phyloP scores from a whole-genome alignment of 805 yeast genomes.

The Lachancea sp. region DNA sequence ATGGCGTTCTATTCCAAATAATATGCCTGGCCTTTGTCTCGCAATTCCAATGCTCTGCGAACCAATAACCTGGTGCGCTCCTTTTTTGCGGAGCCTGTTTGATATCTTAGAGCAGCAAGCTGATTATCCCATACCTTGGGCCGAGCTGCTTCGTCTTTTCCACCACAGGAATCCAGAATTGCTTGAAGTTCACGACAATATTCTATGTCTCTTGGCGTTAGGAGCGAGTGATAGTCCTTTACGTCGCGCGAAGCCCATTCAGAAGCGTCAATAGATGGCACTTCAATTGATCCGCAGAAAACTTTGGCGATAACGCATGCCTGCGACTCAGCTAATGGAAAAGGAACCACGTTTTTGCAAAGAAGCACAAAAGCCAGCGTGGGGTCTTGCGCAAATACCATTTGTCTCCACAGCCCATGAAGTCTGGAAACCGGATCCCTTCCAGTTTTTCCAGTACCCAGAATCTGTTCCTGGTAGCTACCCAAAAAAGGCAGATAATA shows the following conservation, averaged over 20 bases:
- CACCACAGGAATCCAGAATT: conserved; percentile 16
- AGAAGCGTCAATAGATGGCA: conserved; percentile 1
- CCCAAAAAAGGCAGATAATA: conserved; percentile 40
- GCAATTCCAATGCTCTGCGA: conserved; percentile 13
- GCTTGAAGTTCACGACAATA: conserved; percentile 23
- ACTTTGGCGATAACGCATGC: conserved; percentile 60
- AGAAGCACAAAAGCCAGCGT: conserved; percentile 57
- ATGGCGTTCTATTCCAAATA: not conserved
- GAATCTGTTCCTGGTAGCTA: conserved; percentile 19
- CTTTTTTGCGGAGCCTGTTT: conserved; percentile 15
- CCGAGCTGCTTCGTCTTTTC: conserved; percentile 14
- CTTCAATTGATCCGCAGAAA: conserved; percentile 46
- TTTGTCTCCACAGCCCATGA: conserved; percentile 51
- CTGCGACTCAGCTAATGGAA: conserved; percentile 56
- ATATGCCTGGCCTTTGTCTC: conserved; percentile 18
- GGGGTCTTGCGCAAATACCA: conserved; percentile 53
- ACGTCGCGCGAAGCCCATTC: conserved; percentile 4
- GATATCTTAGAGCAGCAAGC: conserved; percentile 14
- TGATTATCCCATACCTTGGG: conserved; percentile 24
- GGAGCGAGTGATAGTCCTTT: conserved; percentile 15
- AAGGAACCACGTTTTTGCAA: conserved; percentile 57
- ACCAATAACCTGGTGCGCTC: conserved; percentile 18
- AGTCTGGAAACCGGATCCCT: conserved; percentile 21
- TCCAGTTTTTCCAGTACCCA: conserved; percentile 17
- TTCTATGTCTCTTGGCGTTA: conserved; percentile 21